These are phyloP conservation scores for Lactarius sp. DNA, from an alignment of 768 basidiomycete genomes.

Conservation along the genomic window DNA sequence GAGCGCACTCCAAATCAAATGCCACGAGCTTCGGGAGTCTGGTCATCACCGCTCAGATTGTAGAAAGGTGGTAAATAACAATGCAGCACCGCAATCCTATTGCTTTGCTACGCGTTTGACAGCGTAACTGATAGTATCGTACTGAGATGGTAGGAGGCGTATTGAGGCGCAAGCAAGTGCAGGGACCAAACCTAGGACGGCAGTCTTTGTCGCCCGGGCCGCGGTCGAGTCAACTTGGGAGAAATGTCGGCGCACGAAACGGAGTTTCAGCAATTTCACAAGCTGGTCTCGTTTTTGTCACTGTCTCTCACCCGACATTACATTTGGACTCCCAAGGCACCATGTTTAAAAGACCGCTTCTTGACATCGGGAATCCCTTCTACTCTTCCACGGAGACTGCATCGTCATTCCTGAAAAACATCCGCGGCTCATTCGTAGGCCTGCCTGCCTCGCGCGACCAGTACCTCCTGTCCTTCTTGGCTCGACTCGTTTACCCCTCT, in stretches of 20 bases:
- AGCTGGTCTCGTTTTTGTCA: no score
- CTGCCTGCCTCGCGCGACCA: constrained; percentile 20
- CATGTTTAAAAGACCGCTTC: not conserved
- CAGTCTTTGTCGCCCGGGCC: no score
- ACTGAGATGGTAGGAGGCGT: no score
- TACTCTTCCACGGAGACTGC: constrained; percentile 11
- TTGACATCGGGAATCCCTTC: constrained; percentile 16
- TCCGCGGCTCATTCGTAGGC: constrained; percentile 4
- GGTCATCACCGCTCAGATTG: constrained; percentile 18
- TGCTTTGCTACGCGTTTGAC: not conserved
- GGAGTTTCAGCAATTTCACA: not conserved
- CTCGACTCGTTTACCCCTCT: constrained; percentile 19
- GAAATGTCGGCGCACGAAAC: constrained; percentile 3
- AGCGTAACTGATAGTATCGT: no score
- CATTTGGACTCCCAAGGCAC: no score
- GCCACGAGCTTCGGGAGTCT: constrained; percentile 61
- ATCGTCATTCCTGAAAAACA: constrained; percentile 12
- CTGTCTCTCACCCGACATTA: no score
- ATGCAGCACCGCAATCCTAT: not conserved
- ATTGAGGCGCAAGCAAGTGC: no score
- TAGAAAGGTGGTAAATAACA: not conserved
- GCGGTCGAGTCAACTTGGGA: not conserved
- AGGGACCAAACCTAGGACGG: no score
- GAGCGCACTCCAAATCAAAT: constrained; percentile 74
- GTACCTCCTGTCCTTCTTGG: constrained; percentile 21